Conservation (phyloP, 148 eudicot genomes). For the Vaccinium macrocarpon region DNA sequence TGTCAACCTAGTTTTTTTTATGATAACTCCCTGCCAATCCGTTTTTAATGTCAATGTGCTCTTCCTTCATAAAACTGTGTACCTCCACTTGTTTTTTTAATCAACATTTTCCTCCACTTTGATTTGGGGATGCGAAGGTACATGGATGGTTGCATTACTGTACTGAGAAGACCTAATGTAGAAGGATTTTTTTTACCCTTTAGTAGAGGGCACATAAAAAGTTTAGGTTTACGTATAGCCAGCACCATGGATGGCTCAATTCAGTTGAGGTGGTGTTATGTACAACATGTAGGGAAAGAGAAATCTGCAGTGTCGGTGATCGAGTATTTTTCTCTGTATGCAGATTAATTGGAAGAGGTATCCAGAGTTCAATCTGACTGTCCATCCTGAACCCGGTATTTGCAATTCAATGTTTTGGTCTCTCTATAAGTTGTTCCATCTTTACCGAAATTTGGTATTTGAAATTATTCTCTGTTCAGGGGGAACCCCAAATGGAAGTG, state of each 20-base stretch:
- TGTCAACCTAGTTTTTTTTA: background rate
- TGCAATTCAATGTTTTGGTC: background rate
- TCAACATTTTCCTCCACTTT: background rate
- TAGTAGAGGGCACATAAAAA: background rate
- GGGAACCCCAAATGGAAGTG: slow-evolving; percentile 21
- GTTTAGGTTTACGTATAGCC: slow-evolving; percentile 18
- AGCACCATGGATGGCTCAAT: background rate
- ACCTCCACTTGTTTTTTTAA: background rate
- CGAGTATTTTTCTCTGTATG: slow-evolving; percentile 4
- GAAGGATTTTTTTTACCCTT: background rate
- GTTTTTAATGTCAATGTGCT: background rate
- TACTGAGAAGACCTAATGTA: background rate
- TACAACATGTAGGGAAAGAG: background rate
- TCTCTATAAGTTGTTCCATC: background rate
- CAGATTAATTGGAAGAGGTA: slow-evolving; percentile 81
- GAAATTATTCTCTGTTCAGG: slow-evolving; percentile 29
- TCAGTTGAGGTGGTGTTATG: background rate
- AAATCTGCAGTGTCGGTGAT: slow-evolving; percentile 2
- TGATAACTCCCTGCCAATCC: background rate
- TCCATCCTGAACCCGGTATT: slow-evolving; percentile 22
- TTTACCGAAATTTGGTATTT: background rate
- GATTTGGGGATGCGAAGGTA: background rate
- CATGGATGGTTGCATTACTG: background rate
- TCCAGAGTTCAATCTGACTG: slow-evolving; percentile 59
- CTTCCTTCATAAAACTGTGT: background rate